phyloP scores from a whole-genome alignment of 495 filamentous ascomycete species.

The Aspergillus kassunensis region DNA sequence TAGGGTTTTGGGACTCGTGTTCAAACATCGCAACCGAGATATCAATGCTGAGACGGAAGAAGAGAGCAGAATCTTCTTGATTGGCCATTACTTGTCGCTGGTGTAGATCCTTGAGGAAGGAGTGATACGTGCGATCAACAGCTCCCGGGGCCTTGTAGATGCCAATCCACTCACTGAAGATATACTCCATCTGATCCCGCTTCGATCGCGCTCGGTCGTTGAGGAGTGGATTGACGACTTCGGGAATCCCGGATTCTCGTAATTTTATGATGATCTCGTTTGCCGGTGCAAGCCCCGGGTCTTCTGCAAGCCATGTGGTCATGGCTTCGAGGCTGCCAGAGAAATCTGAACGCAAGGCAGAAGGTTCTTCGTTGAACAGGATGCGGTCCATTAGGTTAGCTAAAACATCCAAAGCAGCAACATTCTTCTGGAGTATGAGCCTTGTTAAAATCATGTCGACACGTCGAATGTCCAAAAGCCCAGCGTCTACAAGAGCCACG shows the following conservation, averaged over 20 bases:
- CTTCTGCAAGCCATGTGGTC: constrained; percentile 74
- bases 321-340: constrained; percentile 74
- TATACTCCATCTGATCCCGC: constrained; percentile 83
- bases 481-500: constrained; percentile 66
- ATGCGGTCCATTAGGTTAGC: constrained; percentile 70
- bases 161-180: constrained; percentile 90
- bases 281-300: constrained; percentile 59
- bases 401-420: constrained; percentile 68
- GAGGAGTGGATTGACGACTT: constrained; percentile 42
- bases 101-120: constrained; percentile 85
- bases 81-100: constrained; percentile 63
- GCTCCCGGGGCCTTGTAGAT: constrained; percentile 70
- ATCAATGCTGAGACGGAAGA: constrained; percentile 80
- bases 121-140: constrained; percentile 62
- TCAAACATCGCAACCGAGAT: constrained; percentile 72
- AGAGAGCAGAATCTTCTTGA: constrained; percentile 69
- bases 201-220: constrained; percentile 51
- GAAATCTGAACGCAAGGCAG: constrained; percentile 81
- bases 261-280: constrained; percentile 71
- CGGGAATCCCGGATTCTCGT: constrained; percentile 55
- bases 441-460: constrained; percentile 75
- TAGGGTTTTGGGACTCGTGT: constrained; percentile 53
- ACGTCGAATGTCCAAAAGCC: constrained; percentile 71
- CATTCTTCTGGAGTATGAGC: constrained; percentile 63
- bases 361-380: constrained; percentile 69